Evolutionary conservation across 345 rosid genomes (phyloP).

Genomic region (Crucihimalaya himalaica): DNA sequence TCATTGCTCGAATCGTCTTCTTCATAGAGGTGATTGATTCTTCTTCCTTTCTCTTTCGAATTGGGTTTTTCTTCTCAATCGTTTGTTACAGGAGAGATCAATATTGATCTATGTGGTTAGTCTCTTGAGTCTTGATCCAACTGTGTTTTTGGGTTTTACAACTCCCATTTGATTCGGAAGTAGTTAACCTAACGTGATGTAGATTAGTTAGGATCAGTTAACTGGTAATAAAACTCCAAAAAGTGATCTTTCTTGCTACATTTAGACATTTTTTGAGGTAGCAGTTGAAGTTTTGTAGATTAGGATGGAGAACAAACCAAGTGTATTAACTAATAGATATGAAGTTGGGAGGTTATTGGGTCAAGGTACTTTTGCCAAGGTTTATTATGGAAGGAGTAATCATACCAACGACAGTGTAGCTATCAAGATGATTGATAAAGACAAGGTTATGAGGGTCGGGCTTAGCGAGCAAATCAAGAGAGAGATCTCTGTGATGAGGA

Average conservation of each 20-base stretch:
- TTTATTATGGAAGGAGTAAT: slow-evolving; percentile 65
- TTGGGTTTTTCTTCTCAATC: background rate
- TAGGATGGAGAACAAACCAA: slow-evolving; percentile 76
- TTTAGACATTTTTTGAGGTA: background rate
- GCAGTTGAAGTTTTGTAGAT: slow-evolving; percentile 15
- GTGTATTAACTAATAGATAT: slow-evolving; percentile 62
- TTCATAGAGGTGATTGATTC: background rate
- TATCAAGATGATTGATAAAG: slow-evolving; percentile 73
- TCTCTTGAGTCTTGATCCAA: background rate
- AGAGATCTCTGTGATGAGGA: slow-evolving; percentile 77
- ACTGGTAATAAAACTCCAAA: background rate
- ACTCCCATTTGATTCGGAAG: background rate
- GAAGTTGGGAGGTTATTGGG: slow-evolving; percentile 73
- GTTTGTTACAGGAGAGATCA: background rate
- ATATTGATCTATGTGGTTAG: background rate
- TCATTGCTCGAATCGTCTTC: background rate
- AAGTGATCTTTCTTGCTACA: background rate
- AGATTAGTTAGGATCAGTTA: background rate
- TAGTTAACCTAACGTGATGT: background rate
- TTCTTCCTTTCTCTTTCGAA: slow-evolving; percentile 14
- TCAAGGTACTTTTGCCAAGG: slow-evolving; percentile 85
- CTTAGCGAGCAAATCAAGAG: slow-evolving; percentile 67
- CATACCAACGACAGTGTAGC: slow-evolving; percentile 60
- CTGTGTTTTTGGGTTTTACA: background rate
- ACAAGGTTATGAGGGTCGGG: slow-evolving; percentile 61